Conservation (phyloP, 2,329 filamentous ascomycete genomes). For the Ceratocystis ficicola region DNA sequence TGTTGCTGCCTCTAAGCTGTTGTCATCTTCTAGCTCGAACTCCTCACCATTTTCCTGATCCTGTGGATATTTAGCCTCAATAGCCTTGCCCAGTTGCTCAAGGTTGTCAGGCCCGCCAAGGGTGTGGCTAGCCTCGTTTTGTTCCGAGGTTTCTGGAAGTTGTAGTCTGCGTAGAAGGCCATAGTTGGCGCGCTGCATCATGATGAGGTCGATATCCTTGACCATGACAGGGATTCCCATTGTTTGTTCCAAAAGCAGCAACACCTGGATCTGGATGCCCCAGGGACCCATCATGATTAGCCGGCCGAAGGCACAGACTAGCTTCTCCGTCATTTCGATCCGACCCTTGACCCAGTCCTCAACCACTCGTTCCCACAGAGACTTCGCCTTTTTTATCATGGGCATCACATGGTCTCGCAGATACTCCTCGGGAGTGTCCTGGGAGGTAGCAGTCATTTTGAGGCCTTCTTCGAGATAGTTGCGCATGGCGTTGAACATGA, state of each 20-base stretch:
- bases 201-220: conserved; percentile 26
- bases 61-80: neutral
- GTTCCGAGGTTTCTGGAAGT: neutral
- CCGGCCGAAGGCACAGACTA: conserved; percentile 71
- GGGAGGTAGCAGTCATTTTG: conserved; percentile 2
- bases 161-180: neutral
- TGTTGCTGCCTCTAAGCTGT: neutral
- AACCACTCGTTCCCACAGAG: conserved; percentile 71
- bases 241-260: conserved; percentile 67
- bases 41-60: neutral
- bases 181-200: conserved; percentile 8
- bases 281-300: conserved; percentile 56
- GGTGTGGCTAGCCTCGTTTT: neutral
- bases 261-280: conserved; percentile 56
- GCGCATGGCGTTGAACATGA: conserved; percentile 66
- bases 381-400: conserved; percentile 45
- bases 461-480: conserved; percentile 30
- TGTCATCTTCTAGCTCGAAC: conserved; percentile 5
- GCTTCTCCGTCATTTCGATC: conserved; percentile 60
- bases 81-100: neutral
- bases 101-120: neutral
- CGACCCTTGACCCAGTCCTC: conserved; percentile 61
- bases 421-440: conserved; percentile 24
- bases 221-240: conserved; percentile 56
- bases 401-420: conserved; percentile 19